phyloP scores from a whole-genome alignment of 371 early-diverging fungal species.

The Rhizopus delemar region DNA sequence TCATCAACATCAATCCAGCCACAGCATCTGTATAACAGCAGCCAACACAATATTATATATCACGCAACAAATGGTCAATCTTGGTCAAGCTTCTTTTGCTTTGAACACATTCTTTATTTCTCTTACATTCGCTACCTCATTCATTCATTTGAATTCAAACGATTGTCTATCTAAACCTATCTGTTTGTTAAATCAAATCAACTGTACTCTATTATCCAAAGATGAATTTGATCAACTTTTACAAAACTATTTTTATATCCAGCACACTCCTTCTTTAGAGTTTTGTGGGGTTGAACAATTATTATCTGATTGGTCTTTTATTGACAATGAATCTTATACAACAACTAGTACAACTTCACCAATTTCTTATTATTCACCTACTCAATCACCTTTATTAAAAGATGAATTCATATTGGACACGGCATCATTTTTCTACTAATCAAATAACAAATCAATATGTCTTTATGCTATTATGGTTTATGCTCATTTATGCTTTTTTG shows the following conservation, averaged over 20 bases:
- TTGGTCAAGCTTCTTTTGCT: conserved; percentile 24
- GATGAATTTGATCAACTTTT: conserved; percentile 20
- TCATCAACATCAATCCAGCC: conserved; percentile 9
- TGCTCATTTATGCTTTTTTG: too few relatives aligned
- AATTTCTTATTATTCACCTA: conserved; percentile 19
- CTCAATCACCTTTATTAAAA: conserved; percentile 19
- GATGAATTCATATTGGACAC: conserved; percentile 5
- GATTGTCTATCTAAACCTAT: conserved; percentile 13
- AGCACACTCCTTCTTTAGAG: background rate
- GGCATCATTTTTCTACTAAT: too few relatives aligned
- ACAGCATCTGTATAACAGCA: conserved; percentile 35
- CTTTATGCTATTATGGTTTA: too few relatives aligned
- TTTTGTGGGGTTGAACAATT: background rate
- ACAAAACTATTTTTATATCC: conserved; percentile 17
- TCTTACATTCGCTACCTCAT: conserved; percentile 27
- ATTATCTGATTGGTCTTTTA: too few relatives aligned
- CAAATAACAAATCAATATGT: too few relatives aligned
- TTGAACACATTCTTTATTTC: conserved; percentile 32
- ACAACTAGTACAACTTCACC: conserved; percentile 13
- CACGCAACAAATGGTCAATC: conserved; percentile 41
- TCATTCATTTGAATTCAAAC: conserved; percentile 16
- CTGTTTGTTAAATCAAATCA: conserved; percentile 16
- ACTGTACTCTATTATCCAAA: conserved; percentile 15
- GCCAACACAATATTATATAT: conserved; percentile 44
- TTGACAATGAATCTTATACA: conserved; percentile 7